These are phyloP conservation scores for Amylocystis lapponica DNA, from an alignment of 768 basidiomycete genomes.

Conservation along the genomic window DNA sequence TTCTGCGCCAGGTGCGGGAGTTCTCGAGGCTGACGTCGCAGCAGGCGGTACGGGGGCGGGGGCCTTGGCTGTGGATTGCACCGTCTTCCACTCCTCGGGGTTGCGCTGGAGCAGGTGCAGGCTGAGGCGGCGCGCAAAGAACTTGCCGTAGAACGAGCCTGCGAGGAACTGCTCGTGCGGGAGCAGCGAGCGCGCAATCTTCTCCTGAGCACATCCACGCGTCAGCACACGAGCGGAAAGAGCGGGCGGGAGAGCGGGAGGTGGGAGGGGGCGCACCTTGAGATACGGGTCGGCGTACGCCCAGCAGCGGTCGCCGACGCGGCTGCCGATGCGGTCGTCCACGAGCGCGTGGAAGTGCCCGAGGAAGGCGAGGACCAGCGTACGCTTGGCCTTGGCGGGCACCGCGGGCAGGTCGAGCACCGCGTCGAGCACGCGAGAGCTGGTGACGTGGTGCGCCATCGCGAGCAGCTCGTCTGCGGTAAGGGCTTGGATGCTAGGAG, in stretches of 20 bases:
- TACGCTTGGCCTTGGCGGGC: slow-evolving; percentile 56
- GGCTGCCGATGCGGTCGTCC: slow-evolving; percentile 86
- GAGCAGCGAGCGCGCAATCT: slow-evolving; percentile 79
- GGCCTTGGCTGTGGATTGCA: slow-evolving; percentile 35
- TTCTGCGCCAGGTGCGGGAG: background rate
- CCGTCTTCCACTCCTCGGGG: slow-evolving; percentile 79
- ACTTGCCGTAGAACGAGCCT: slow-evolving; percentile 81
- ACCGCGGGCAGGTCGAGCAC: slow-evolving; percentile 67
- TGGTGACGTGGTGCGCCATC: slow-evolving; percentile 60
- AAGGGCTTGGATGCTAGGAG: slow-evolving; percentile 26
- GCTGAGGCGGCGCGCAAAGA: slow-evolving; percentile 75
- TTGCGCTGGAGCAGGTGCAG: slow-evolving; percentile 71
- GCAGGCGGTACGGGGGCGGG: background rate
- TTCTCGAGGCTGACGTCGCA: background rate
- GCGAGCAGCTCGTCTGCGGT: slow-evolving; percentile 51
- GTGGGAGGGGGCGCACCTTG: slow-evolving; percentile 58
- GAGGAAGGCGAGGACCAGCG: slow-evolving; percentile 68
- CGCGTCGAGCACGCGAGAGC: slow-evolving; percentile 74
- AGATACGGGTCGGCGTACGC: slow-evolving; percentile 86
- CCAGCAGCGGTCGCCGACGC: slow-evolving; percentile 91
- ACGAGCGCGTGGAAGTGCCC: slow-evolving; percentile 77
- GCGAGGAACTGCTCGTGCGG: slow-evolving; percentile 66
- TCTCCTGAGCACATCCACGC: slow-evolving; percentile 52
- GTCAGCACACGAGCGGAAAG: background rate
- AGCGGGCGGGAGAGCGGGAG: too few relatives aligned